Evolutionary conservation across 495 filamentous ascomycete genomes (phyloP), one percentile per base, ranked within the genome.

Genomic region (Neurospora sp.): DNA sequence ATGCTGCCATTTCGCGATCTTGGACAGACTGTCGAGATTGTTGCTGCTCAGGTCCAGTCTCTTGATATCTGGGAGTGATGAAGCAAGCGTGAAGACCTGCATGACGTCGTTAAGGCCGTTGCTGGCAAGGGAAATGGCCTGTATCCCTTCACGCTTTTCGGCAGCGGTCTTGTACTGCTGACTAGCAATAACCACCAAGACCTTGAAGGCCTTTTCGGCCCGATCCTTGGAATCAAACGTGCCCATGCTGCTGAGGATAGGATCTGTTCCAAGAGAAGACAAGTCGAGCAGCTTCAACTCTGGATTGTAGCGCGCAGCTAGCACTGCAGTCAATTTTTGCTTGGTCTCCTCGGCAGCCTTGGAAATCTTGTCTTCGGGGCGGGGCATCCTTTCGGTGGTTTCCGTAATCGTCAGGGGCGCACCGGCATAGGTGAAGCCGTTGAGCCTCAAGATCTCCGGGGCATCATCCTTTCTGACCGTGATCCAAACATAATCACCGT

Each of bases 141-240:
- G 82, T 35, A 98, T 87, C 5, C 90, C 89, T 38, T 93, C 89
- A 37, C 88, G 86, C 78, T 93, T 93, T 40, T 89, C 85, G 20
- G 90, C 82, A 5, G 86, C 69, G 38, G 82, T 89, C 73, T 87
- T 87, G 82, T 96, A 96, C 38, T 89, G 84, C 75, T 87, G 82
- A 40, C 93, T 90, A 79, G 91, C 92, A 41, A 97, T 86, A 71
- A 88, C 89, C 91, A 98, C 94, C 40, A 98, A 84, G 3, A 91
- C 94, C 44, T 91, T 91, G 82, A 98, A 97, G 73, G 97, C 90
- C 78, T 97, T 98, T 68, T 90, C 89, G 38, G 91, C 89, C n/a
- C 88, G 90, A 3, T 89, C 88, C 38, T 84, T 86, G 65, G 83
- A 86, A 72, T 88, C 85, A 82, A 97, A 97, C 42, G 94, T 89